Evolutionary conservation across 139 green algal species (phyloP), one percentile per base, ranked within the genome.

Genomic region (Chlorella sorokiniana): DNA sequence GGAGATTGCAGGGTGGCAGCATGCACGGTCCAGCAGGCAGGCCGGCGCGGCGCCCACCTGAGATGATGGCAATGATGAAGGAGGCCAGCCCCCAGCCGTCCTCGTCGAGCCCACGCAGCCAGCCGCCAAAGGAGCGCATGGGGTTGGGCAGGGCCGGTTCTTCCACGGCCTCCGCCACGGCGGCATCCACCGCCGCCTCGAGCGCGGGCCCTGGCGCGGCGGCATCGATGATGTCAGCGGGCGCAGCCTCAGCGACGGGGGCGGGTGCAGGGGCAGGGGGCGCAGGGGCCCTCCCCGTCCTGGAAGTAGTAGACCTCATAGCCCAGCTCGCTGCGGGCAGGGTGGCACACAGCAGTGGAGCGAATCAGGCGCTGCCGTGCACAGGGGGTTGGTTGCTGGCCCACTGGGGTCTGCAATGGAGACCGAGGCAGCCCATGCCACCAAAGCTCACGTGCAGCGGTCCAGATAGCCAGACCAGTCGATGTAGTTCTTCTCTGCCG

Each of bases 211-310:
- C 38, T 27, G 37, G n/a, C 33, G 35, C 68, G 8, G 42, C n/a
- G n/a, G n/a, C n/a, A n/a, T n/a, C n/a, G n/a, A n/a, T n/a, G n/a
- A n/a, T n/a, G n/a, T n/a, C n/a, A n/a, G n/a, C n/a, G n/a, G n/a
- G n/a, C n/a, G n/a, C n/a, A n/a, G n/a, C n/a, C 8, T 51, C 23
- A 20, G 31, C 27, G 11, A 1, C n/a, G 0, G 59, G 5, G 11
- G 73, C 29, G 10, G 37, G 54, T 0, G 54, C 25, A 6, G 6
- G 5, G 27, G 31, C 38, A 38, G 35, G 31, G 35, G 27, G 29
- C 37, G 37, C 78, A 83, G n/a, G 78, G 78, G 6, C 78, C 65
- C n/a, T 76, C 51, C 14, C 78, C 78, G 14, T 77, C 78, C n/a
- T 83, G 78, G 51, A 40, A 83, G 65, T 70, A 83, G 38, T 76